Conservation (phyloP, 768 basidiomycete genomes). For the Leccinum incarnatum region DNA sequence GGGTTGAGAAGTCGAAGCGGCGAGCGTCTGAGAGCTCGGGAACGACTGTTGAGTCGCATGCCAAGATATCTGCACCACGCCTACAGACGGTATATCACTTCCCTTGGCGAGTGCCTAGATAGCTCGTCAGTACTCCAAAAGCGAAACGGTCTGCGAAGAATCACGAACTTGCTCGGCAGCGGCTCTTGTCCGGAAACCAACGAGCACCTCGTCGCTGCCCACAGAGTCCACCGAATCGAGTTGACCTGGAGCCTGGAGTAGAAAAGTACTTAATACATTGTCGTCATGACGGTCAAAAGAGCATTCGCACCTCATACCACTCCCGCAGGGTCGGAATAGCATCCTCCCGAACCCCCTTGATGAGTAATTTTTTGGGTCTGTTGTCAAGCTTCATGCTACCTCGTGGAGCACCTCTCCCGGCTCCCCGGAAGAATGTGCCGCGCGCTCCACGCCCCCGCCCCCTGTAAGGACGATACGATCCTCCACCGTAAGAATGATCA, state of each 20-base stretch:
- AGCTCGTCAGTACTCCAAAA: conserved; percentile 9
- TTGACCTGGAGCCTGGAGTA: conserved; percentile 58
- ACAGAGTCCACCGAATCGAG: conserved; percentile 59
- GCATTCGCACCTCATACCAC: conserved; percentile 71
- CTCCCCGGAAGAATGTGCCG: conserved; percentile 58
- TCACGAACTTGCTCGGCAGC: conserved; percentile 74
- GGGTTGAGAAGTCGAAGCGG: conserved; percentile 22
- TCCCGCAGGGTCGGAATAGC: conserved; percentile 62
- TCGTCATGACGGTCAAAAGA: not conserved
- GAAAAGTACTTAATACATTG: conserved; percentile 6
- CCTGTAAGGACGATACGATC: conserved; percentile 63
- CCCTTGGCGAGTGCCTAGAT: conserved; percentile 72
- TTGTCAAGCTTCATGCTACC: conserved; percentile 89
- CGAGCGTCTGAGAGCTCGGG: conserved; percentile 18
- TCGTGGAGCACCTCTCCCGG: conserved; percentile 63
- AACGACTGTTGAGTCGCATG: conserved; percentile 38
- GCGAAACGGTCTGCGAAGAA: not conserved
- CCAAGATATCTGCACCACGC: conserved; percentile 68
- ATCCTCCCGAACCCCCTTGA: conserved; percentile 64
- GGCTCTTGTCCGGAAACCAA: conserved; percentile 67
- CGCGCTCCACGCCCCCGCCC: conserved; percentile 60
- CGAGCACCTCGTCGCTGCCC: conserved; percentile 58
- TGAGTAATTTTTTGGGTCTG: conserved; percentile 73
- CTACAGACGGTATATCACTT: conserved; percentile 59
- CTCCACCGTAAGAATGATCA: conserved; percentile 34